Evolutionary conservation across 257 asterid species (phyloP).

Genomic region (Solanum sejunctum): DNA sequence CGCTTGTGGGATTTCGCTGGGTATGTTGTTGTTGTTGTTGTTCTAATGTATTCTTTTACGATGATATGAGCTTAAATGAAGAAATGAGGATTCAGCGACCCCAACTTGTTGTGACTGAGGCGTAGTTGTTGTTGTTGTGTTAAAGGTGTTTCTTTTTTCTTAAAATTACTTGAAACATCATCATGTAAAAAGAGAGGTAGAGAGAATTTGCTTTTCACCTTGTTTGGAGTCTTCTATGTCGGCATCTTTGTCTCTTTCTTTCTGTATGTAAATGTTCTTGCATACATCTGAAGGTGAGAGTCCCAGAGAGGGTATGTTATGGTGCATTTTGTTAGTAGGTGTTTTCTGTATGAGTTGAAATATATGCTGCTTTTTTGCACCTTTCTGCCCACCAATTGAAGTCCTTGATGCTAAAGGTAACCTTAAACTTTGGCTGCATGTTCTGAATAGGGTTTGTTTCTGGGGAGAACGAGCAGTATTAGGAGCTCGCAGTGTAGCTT

Average conservation of each 20-base stretch:
- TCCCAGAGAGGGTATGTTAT: neutral
- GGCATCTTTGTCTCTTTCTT: neutral
- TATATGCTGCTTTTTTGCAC: neutral
- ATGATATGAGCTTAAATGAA: neutral
- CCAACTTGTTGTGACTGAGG: neutral
- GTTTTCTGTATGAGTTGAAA: neutral
- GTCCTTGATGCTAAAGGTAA: neutral
- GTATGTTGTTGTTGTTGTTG: too few relatives aligned
- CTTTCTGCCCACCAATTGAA: neutral
- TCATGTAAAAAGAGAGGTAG: neutral
- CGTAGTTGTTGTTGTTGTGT: neutral
- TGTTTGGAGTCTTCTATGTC: neutral
- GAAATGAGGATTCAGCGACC: neutral
- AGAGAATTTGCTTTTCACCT: neutral
- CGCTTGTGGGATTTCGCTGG: too few relatives aligned
- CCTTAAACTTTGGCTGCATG: neutral
- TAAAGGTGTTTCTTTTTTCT: neutral
- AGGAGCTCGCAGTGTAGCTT: constrained; percentile 81
- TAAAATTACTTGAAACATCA: neutral
- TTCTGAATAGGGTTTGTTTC: constrained; percentile 45
- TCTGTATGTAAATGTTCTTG: neutral
- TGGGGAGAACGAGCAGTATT: constrained; percentile 38
- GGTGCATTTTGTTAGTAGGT: neutral
- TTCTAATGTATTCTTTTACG: neutral
- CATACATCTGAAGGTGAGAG: neutral